These are phyloP conservation scores for Backusella westeae DNA, from an alignment of 192 early-diverging fungal genomes.

Conservation along the genomic window DNA sequence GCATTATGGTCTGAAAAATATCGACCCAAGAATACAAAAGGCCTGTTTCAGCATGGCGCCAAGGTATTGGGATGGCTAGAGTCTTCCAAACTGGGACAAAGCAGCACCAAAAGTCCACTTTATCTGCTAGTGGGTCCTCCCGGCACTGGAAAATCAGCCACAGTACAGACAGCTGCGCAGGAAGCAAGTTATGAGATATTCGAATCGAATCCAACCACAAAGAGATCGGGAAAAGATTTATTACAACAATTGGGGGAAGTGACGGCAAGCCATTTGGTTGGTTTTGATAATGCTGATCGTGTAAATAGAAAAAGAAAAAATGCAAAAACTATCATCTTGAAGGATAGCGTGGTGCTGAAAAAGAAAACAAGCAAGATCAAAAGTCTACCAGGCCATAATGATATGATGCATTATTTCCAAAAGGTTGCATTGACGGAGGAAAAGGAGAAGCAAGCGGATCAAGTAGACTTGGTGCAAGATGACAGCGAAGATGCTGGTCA, in stretches of 20 bases:
- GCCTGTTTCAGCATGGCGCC: constrained; percentile 3
- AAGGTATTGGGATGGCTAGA: constrained; percentile 24
- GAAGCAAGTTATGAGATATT: constrained; percentile 74
- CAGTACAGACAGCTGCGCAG: constrained; percentile 68
- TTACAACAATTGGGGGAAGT: constrained; percentile 62
- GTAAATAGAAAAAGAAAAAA: not conserved
- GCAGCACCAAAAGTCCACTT: not conserved
- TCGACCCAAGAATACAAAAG: constrained; percentile 11
- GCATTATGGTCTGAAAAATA: constrained; percentile 29
- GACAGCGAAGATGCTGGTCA: not conserved
- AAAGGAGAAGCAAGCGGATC: not conserved
- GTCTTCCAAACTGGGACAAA: not conserved
- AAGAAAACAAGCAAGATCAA: not conserved
- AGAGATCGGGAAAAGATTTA: constrained; percentile 73
- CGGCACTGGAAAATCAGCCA: constrained; percentile 72
- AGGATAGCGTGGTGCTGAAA: not conserved
- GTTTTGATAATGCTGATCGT: constrained; percentile 29
- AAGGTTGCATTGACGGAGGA: not conserved
- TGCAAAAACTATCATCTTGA: not conserved
- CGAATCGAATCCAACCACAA: constrained; percentile 68
- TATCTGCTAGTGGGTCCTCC: constrained; percentile 64
- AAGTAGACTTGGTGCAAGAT: not conserved
- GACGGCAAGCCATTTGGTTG: constrained; percentile 73
- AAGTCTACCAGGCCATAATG: constrained; percentile 4
- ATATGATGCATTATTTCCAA: not conserved